phyloP scores from a whole-genome alignment of 305 asterid species.

The Plantago lanceolata region DNA sequence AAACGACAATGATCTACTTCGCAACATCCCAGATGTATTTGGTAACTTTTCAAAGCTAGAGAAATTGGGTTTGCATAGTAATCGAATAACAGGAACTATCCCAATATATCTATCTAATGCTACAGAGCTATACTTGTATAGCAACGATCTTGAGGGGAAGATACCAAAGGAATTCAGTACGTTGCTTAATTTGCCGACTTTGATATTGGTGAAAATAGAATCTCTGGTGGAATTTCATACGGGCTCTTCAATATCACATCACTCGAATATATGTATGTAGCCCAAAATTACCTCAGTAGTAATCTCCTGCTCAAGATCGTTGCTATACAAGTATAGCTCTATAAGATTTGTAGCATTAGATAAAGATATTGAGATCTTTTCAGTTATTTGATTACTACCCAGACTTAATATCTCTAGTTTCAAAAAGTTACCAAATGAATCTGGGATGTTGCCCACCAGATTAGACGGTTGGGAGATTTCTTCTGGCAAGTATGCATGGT shows the following conservation, averaged over 20 bases:
- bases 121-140: slow-evolving; percentile 22
- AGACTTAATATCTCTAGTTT: slow-evolving; percentile 24
- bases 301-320: slow-evolving; percentile 30
- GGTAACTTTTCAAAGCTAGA: slow-evolving; percentile 22
- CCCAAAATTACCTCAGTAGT: slow-evolving; percentile 33
- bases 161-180: slow-evolving; percentile 30
- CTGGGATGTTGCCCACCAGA: too few species aligned
- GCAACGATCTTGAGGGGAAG: slow-evolving; percentile 32
- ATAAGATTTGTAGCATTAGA: slow-evolving; percentile 32
- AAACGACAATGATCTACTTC: not conserved
- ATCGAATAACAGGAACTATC: slow-evolving; percentile 31
- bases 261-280: slow-evolving; percentile 25
- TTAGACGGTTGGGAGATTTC: too few species aligned
- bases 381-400: slow-evolving; percentile 35
- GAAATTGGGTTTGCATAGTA: slow-evolving; percentile 27
- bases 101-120: slow-evolving; percentile 32
- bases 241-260: slow-evolving; percentile 35
- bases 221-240: slow-evolving; percentile 29
- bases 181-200: slow-evolving; percentile 25
- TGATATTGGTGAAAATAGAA: slow-evolving; percentile 29
- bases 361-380: slow-evolving; percentile 28
- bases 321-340: slow-evolving; percentile 22
- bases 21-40: slow-evolving; percentile 27
- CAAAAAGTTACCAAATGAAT: slow-evolving; percentile 2
- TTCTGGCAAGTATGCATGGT: too few species aligned